phyloP scores from a whole-genome alignment of 805 yeast species.

The Saturnispora dispora region DNA sequence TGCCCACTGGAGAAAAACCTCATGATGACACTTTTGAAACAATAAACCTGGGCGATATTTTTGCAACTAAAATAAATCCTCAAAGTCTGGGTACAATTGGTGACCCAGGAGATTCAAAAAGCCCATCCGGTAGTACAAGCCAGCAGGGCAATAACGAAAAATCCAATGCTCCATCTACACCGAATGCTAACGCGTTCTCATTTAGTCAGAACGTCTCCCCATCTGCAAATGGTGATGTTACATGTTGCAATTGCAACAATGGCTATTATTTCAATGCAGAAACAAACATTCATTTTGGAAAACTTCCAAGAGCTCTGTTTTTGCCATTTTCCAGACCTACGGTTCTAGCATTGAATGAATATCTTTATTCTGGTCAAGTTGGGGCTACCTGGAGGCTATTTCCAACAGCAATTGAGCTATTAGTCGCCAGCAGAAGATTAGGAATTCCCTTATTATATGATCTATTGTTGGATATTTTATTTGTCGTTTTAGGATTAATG shows the following conservation, averaged over 20 bases:
- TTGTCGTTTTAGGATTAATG: constrained; percentile 59
- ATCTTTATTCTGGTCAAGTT: constrained; percentile 69
- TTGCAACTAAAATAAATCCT: background rate
- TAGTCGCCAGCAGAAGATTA: constrained; percentile 54
- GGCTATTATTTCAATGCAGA: background rate
- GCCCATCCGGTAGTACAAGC: background rate
- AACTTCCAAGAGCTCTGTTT: constrained; percentile 57
- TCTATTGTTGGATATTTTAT: constrained; percentile 57
- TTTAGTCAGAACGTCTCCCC: background rate
- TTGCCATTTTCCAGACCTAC: constrained; percentile 58
- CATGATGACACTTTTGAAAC: background rate
- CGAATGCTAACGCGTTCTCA: background rate
- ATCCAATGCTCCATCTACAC: background rate
- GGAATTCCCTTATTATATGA: constrained; percentile 65
- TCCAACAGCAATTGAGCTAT: constrained; percentile 59
- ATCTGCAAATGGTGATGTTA: background rate
- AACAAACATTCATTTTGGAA: constrained; percentile 13
- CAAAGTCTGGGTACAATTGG: background rate
- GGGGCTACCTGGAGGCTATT: constrained; percentile 65
- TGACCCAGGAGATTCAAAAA: background rate
- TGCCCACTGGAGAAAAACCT: constrained; percentile 18
- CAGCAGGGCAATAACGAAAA: background rate
- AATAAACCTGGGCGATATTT: background rate
- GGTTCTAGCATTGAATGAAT: constrained; percentile 60
- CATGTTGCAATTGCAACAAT: background rate